Conservation (phyloP, 768 basidiomycete genomes). For the Panellus pusillus region DNA sequence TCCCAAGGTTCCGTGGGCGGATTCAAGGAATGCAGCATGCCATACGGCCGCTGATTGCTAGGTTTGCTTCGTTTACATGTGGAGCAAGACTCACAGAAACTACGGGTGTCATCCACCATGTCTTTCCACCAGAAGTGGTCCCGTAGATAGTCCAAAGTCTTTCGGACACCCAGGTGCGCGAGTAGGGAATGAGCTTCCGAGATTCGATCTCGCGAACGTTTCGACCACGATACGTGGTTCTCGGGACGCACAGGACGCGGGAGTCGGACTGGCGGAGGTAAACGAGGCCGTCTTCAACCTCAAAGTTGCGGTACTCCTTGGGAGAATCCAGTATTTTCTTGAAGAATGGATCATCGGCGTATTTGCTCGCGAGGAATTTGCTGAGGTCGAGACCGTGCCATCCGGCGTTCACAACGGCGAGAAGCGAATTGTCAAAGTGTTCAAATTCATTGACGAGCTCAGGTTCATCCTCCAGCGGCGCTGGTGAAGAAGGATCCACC, state of each 20-base stretch:
- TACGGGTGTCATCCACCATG: no score
- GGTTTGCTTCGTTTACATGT: constrained; percentile 7
- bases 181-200: constrained; percentile 34
- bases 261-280: background rate
- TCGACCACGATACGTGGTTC: background rate
- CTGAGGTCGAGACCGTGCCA: background rate
- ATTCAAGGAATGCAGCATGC: background rate
- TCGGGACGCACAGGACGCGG: constrained; percentile 2
- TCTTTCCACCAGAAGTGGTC: no score
- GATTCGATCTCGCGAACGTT: constrained; percentile 27
- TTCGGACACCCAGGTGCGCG: constrained; percentile 31
- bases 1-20: constrained; percentile 23
- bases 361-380: background rate
- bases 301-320: constrained; percentile 17
- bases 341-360: background rate
- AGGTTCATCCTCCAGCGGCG: background rate
- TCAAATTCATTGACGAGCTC: background rate
- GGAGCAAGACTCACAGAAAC: constrained; percentile 19
- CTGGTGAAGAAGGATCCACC: no score
- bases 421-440: background rate
- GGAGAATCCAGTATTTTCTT: constrained; percentile 9
- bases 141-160: constrained; percentile 28
- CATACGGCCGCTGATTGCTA: background rate
- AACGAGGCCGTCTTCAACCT: background rate
- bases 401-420: background rate